Conservation (phyloP, 257 asterid genomes). For the Solanum virginianum region DNA sequence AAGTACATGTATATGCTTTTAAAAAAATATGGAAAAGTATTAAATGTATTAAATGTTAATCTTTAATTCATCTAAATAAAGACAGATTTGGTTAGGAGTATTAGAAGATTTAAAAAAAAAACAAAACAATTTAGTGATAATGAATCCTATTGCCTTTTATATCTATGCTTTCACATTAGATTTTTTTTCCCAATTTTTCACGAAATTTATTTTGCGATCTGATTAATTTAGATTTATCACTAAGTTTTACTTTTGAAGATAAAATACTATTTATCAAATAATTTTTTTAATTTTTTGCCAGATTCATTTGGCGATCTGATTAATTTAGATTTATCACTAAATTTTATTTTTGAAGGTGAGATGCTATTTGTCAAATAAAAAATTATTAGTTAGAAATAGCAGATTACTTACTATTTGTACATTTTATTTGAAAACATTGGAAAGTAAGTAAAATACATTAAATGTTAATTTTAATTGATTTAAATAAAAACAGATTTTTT, state of each 20-base stretch:
- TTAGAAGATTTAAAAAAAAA: neutral
- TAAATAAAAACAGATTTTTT: too few species aligned
- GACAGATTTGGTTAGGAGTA: neutral
- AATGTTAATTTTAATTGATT: too few species aligned
- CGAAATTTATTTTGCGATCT: accelerated
- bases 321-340: neutral
- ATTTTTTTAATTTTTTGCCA: neutral
- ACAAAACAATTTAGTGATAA: neutral
- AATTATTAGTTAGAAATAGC: neutral
- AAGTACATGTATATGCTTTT: neutral
- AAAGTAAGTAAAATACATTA: neutral
- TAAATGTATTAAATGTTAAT: neutral
- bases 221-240: neutral
- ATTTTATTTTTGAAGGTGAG: neutral
- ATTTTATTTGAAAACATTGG: too few species aligned
- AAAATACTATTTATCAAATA: neutral
- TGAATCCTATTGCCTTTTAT: neutral
- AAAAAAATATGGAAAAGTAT: neutral
- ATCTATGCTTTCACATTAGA: neutral
- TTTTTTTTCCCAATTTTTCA: neutral
- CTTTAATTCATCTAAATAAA: neutral
- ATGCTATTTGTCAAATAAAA: neutral
- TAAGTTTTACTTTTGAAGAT: neutral
- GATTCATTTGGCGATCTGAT: neutral
- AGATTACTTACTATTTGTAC: neutral